Evolutionary conservation across 1,284 basidiomycete species (phyloP), one percentile per base, ranked within the genome.

Genomic region (Tranzscheliella williamsii): DNA sequence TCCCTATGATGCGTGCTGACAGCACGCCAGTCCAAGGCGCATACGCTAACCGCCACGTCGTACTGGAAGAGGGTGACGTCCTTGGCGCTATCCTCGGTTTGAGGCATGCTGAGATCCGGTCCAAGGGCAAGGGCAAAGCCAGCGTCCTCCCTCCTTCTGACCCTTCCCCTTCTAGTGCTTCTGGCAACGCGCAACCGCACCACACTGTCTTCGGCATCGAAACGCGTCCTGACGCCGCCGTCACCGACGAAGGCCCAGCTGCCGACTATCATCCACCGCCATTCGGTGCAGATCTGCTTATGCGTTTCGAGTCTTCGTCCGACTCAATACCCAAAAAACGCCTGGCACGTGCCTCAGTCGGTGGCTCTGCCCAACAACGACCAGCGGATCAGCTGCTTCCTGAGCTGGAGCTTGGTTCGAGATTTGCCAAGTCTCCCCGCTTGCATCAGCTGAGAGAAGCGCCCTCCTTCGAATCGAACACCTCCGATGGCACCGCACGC

Each of bases 71-170:
- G 20, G 70, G 70, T 16, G 70, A 73, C 23, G 69, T 73, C 17
- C 55, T 73, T 11, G 69, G 70, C 5, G 70, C 70, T 16, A 55
- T 73, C 12, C 58, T 73, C n/a, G 68, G 65, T n/a, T 48, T 72
- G 15, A 38, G 62, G 12, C 44, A 65, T 30, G 43, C 41, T 9
- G 62, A 63, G 18, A 18, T 53, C 12, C 52, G 53, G 60, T 23
- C 48, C 13, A 50, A 40, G 21, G 26, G 37, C 15, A 41, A 31
- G 4, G 11, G 37, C 20, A 37, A 37, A 23, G n/a, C n/a, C n/a
- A n/a, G n/a, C n/a, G n/a, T n/a, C n/a, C n/a, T n/a, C n/a, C 17
- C 6, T 9, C 9, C 9, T 9, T 9, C 15, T 33, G 9, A 33
- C 8, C 15, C 32, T 8, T 33, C 32, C 9, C n/a, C n/a, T n/a